phyloP scores from a whole-genome alignment of 176 grass and related monocot species.

The Poa annua region DNA sequence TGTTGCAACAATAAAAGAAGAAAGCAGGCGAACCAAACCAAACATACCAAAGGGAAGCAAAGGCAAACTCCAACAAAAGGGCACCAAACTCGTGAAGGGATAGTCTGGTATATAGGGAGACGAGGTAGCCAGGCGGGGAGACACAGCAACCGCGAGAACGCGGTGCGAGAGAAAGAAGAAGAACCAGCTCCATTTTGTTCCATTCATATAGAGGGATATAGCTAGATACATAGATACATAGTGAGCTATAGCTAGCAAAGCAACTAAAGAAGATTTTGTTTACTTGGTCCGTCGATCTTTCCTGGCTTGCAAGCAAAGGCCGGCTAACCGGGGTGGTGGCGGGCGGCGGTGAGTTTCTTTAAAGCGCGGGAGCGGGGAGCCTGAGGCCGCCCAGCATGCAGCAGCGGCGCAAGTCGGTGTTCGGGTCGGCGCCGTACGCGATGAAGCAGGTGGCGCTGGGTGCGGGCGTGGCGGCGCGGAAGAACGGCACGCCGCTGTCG shows the following conservation, averaged over 20 bases:
- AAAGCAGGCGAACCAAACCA: conserved; percentile 64
- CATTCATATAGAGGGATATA: not conserved
- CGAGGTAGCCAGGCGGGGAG: conserved; percentile 7
- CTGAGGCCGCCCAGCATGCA: conserved; percentile 50
- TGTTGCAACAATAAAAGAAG: conserved; percentile 58
- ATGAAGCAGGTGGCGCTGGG: conserved; percentile 76
- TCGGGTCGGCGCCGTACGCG: conserved; percentile 55
- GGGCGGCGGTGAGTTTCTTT: conserved; percentile 7
- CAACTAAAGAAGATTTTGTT: not conserved
- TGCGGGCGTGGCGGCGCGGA: conserved; percentile 68
- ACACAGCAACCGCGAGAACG: conserved; percentile 21
- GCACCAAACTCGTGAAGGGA: conserved; percentile 53
- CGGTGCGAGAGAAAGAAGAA: conserved; percentile 13
- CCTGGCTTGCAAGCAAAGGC: conserved; percentile 32
- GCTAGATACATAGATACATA: not conserved
- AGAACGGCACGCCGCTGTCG: conserved; percentile 68
- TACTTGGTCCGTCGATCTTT: not conserved
- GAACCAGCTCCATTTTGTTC: conserved; percentile 31
- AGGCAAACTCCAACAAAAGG: conserved; percentile 37
- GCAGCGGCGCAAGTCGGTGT: conserved; percentile 82
- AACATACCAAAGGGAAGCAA: conserved; percentile 67
- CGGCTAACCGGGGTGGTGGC: not conserved
- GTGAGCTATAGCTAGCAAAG: conserved; percentile 29
- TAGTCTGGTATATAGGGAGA: conserved; percentile 49
- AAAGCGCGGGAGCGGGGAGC: conserved; percentile 26